Base-by-base conservation (phyloP, 768 basidiomycete genomes). In the Lentinula raphanica region DNA sequence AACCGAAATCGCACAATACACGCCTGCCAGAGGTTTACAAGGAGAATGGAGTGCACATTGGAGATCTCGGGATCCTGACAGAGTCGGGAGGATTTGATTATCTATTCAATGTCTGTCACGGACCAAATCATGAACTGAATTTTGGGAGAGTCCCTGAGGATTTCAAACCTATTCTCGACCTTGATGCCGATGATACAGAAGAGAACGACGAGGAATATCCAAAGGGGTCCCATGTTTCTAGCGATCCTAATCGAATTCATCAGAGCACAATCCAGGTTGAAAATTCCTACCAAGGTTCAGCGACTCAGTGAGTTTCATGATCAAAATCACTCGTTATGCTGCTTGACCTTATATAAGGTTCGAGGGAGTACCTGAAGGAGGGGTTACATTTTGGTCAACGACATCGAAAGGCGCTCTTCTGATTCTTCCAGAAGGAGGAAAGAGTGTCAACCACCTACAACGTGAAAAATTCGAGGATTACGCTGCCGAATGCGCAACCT, bases 21-120 rank as follows among this genome's bases (percentile, higher is more conserved):
- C 11, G 40, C 8, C 2, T 35, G 7, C 55, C 55, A 15, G 36
- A 23, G 11, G 42, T 12, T 27, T 32, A 46, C 28, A 21, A 9
- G 3, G 11, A 28, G 23, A 19, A 48, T 9, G 55, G 55, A 1
- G 31, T 36, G 3, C 35, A 35, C 13, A 56, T 56, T 21, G 55
- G 55, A 19, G 55, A 56, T 40, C 8, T 56, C 45, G 55, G 40
- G 15, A 46, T 56, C 19, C 19, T 56, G 8, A 56, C n/a, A 21
- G 40, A 56, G 19, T 11, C 21, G 13, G 55, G 55, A 36, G 45
- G 42, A 12, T 45, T 56, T 32, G 55, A 56, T 23, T 56, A 23
- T n/a, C 31, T 56, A 15, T 56, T 56, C 40, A 56, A 48, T 31
- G 29, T 44, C 11, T 56, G 55, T 27, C 55, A 27, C 17, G 19